Evolutionary conservation across 2,329 filamentous ascomycete genomes (phyloP), one percentile per base, ranked within the genome.

Genomic region (Lasiodiplodia gonubiensis): DNA sequence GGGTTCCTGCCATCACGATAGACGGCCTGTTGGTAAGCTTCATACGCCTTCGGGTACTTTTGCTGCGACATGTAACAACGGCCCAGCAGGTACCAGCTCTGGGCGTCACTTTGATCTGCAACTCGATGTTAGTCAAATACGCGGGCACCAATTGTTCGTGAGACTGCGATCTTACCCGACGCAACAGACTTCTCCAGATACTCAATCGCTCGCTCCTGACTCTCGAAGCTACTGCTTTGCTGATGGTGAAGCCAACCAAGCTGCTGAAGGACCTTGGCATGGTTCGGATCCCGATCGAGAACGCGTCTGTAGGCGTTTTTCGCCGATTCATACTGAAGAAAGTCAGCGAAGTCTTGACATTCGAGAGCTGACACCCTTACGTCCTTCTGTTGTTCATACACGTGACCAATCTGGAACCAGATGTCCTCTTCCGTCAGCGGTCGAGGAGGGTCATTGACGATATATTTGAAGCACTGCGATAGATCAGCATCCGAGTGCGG

Each of bases 31-130:
- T 99, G 95, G 79, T 98, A 98, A 6, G 95, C 94, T 77, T 99
- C 95, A 74, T 98, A 98, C 0, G 95, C 95, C 79, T 98, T 98
- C 75, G 94, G 94, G 74, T 98, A 98, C 79, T 98, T 98, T 79
- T 97, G 93, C 81, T 97, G 94, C 71, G 94, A 96, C 95, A 99
- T 98, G 85, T 98, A 99, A 83, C 95, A 98, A 73, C 95, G 90
- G 52, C 95, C 95, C 63, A 99, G 89, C 33, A 99, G 87, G 80
- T 99, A 99, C 95, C 95, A 99, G 82, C 94, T 98, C 81, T 98
- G 95, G 27, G 95, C 93, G 80, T 98, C 95, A 71, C 86, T 91
- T 80, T 97, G 94, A 76, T 99, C 94, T 94, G 78, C 8, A 37
- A 18, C 4, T 21, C 14, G 2, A 25, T 25, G 39, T 66, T 39